Conservation (phyloP, 257 asterid species). For the Salvia splendens region DNA sequence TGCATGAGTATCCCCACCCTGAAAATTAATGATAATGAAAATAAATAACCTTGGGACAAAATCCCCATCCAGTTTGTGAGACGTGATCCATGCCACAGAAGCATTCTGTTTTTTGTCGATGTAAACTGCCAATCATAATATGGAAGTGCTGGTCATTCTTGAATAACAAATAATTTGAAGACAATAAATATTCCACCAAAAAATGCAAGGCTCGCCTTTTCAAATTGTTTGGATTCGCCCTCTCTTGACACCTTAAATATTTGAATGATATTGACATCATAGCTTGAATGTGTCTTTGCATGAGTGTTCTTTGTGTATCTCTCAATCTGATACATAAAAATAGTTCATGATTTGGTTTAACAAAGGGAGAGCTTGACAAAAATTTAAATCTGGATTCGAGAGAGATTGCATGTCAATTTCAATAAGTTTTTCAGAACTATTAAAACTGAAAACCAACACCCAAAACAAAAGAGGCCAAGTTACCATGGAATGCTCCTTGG, state of each 20-base stretch:
- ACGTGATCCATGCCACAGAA: slow-evolving; percentile 96
- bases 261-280: slow-evolving; percentile 67
- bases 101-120: slow-evolving; percentile 72
- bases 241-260: slow-evolving; percentile 78
- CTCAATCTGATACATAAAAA: slow-evolving; percentile 59
- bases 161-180: slow-evolving; percentile 15
- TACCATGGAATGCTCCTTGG: slow-evolving; percentile 70
- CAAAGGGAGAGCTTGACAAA: not conserved
- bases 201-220: slow-evolving; percentile 50
- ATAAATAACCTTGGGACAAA: slow-evolving; percentile 73
- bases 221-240: slow-evolving; percentile 70
- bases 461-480: not conserved
- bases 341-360: slow-evolving; percentile 18
- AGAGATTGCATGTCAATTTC: slow-evolving; percentile 5
- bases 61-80: slow-evolving; percentile 96
- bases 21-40: not conserved
- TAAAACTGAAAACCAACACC: slow-evolving; percentile 24
- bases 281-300: slow-evolving; percentile 80
- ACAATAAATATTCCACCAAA: not conserved
- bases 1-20: not conserved
- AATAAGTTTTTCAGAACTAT: not conserved
- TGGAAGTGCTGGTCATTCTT: slow-evolving; percentile 25
- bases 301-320: slow-evolving; percentile 82
- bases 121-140: slow-evolving; percentile 55
- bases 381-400: not conserved